These are phyloP conservation scores for Mycosarcoma maydis DNA, from an alignment of 1,284 basidiomycete species.

Conservation along the genomic window DNA sequence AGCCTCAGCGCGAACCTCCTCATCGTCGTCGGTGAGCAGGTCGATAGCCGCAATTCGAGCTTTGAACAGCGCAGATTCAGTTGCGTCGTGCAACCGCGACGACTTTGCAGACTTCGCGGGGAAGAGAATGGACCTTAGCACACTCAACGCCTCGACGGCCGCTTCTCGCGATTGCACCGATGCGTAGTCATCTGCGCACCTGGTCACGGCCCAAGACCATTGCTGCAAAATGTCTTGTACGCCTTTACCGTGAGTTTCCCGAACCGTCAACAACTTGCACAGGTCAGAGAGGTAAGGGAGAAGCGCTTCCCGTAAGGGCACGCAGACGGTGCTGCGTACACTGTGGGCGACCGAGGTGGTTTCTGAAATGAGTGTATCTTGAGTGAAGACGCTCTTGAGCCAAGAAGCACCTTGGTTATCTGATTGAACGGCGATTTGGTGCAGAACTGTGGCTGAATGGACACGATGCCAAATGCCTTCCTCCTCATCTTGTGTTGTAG, in stretches of 20 bases:
- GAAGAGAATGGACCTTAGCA: slow-evolving; percentile 32
- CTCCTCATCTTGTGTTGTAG: slow-evolving; percentile 6
- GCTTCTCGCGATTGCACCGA: slow-evolving; percentile 50
- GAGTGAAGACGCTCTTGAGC: slow-evolving; percentile 8
- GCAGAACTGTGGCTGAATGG: slow-evolving; percentile 28
- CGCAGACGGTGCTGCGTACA: slow-evolving; percentile 26
- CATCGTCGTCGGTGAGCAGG: slow-evolving; percentile 50
- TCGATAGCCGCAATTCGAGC: slow-evolving; percentile 38
- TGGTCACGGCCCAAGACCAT: slow-evolving; percentile 22
- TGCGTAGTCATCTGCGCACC: slow-evolving; percentile 39
- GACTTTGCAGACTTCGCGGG: neutral
- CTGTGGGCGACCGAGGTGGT: slow-evolving; percentile 12
- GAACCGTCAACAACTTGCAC: slow-evolving; percentile 22
- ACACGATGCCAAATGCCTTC: slow-evolving; percentile 48
- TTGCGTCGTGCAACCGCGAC: neutral
- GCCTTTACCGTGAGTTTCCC: neutral
- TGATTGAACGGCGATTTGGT: slow-evolving; percentile 12
- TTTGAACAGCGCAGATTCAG: slow-evolving; percentile 21
- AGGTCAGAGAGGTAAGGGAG: slow-evolving; percentile 45
- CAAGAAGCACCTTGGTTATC: slow-evolving; percentile 9
- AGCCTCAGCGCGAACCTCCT: slow-evolving; percentile 47
- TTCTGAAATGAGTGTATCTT: slow-evolving; percentile 6
- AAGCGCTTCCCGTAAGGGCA: slow-evolving; percentile 50
- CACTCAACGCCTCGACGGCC: slow-evolving; percentile 25
- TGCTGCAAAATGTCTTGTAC: slow-evolving; percentile 14